phyloP scores from a whole-genome alignment of 2,329 filamentous ascomycete species.

The Ascochyta koolunga region DNA sequence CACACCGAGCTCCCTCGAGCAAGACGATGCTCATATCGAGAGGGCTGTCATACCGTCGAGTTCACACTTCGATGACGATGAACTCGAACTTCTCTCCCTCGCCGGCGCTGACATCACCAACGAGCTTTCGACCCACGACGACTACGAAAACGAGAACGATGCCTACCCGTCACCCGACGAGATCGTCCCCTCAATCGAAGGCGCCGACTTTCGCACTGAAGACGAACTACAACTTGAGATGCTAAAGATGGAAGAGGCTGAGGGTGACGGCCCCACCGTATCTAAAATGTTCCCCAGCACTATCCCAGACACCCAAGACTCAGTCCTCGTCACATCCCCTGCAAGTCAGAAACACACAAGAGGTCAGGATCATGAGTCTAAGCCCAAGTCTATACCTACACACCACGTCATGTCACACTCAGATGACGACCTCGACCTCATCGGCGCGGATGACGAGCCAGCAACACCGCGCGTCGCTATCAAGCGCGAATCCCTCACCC shows the following conservation, averaged over 20 bases:
- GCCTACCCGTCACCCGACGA: constrained; percentile 21
- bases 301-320: constrained; percentile 8
- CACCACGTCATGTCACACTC: constrained; percentile 15
- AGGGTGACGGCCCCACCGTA: neutral
- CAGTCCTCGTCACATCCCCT: neutral
- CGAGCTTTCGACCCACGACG: neutral
- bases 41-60: constrained; percentile 19
- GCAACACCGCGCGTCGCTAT: constrained; percentile 19
- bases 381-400: neutral
- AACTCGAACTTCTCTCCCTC: constrained; percentile 36
- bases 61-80: constrained; percentile 34
- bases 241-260: constrained; percentile 5
- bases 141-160: constrained; percentile 11
- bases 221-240: constrained; percentile 22
- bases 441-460: constrained; percentile 4
- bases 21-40: constrained; percentile 12
- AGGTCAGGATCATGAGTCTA: neutral
- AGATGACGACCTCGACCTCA: constrained; percentile 13
- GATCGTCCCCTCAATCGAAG: constrained; percentile 34
- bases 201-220: constrained; percentile 19
- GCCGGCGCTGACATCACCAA: constrained; percentile 22
- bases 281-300: constrained; percentile 12
- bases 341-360: neutral
- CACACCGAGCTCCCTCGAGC: constrained; percentile 36
- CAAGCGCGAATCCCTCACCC: constrained; percentile 31